Evolutionary conservation across 345 rosid species (phyloP).

Genomic region (Eucalyptus camaldulensis): DNA sequence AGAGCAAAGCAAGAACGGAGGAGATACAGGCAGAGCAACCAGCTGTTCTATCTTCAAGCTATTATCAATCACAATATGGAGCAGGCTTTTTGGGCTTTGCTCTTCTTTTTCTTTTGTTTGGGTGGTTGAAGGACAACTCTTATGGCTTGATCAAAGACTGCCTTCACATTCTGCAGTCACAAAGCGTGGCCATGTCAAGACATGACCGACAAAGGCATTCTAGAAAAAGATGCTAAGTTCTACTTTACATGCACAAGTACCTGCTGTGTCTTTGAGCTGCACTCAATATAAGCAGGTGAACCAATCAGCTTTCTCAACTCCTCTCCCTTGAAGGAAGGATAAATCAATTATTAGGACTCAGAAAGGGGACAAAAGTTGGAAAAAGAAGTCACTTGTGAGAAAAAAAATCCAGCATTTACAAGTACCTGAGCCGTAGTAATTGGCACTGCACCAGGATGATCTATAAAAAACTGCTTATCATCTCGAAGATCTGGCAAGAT

Average conservation of each 20-base stretch:
- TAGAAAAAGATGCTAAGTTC: neutral
- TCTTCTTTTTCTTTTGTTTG: constrained; percentile 83
- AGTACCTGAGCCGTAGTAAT: constrained; percentile 64
- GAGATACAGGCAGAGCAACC: neutral
- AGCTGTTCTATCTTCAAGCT: constrained; percentile 4
- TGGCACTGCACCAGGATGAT: constrained; percentile 92
- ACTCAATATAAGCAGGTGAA: constrained; percentile 78
- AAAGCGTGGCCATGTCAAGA: neutral
- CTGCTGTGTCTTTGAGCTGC: constrained; percentile 96
- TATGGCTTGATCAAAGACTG: constrained; percentile 87
- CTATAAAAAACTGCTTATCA: constrained; percentile 71
- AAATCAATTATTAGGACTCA: neutral
- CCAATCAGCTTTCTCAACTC: constrained; percentile 77
- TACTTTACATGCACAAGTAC: constrained; percentile 10
- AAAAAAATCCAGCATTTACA: neutral
- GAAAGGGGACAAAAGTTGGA: neutral
- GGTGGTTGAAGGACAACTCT: constrained; percentile 95
- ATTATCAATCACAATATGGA: constrained; percentile 56
- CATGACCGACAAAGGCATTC: neutral
- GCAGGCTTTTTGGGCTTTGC: constrained; percentile 81
- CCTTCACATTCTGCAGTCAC: constrained; percentile 74
- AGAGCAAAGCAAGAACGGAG: neutral
- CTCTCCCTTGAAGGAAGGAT: constrained; percentile 45
- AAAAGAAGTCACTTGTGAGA: neutral
- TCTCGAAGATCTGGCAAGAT: constrained; percentile 68